A percentile compares a stretch with the other conserved stretches of the same genome.
Evolutionary conservation across 768 basidiomycete genomes (phyloP).

Genomic region (Tephrocybe rancida): DNA sequence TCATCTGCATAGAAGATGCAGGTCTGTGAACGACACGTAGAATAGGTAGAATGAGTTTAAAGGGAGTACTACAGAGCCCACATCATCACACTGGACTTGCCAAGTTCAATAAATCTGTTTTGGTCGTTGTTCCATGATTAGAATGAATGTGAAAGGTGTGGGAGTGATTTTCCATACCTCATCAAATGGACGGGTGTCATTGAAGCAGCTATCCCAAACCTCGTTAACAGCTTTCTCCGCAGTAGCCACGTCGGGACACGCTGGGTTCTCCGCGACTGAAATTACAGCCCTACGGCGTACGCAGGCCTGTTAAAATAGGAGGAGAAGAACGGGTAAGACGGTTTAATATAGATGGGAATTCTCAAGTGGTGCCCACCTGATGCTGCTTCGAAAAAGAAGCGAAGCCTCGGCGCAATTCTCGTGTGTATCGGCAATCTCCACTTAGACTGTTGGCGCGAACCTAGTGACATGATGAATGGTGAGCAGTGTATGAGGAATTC

Average conservation of each 20-base stretch:
- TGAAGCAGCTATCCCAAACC: conserved; percentile 96
- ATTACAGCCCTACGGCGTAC: conserved; percentile 85
- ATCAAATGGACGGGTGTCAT: conserved; percentile 95
- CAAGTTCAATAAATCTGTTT: conserved; percentile 22
- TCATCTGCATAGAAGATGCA: neutral
- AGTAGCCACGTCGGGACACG: conserved; percentile 71
- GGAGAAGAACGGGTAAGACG: conserved; percentile 1
- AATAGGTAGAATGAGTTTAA: no score
- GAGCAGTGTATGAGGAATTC: neutral
- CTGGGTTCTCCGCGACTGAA: conserved; percentile 81
- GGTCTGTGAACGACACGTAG: neutral
- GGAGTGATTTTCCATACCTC: conserved; percentile 56
- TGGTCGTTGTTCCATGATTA: conserved; percentile 1
- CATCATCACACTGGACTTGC: neutral
- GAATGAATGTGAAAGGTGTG: conserved; percentile 2
- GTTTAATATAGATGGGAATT: conserved; percentile 3
- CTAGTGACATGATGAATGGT: conserved; percentile 41
- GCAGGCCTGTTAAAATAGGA: conserved; percentile 61
- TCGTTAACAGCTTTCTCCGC: conserved; percentile 94
- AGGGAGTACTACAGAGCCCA: no score
- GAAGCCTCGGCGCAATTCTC: conserved; percentile 80
- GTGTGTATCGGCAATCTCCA: conserved; percentile 87
- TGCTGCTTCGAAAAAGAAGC: conserved; percentile 90
- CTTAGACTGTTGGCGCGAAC: conserved; percentile 94
- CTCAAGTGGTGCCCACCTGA: conserved; percentile 55